Conservation (phyloP, 2,329 filamentous ascomycete species). For the Paecilomyces sp. region DNA sequence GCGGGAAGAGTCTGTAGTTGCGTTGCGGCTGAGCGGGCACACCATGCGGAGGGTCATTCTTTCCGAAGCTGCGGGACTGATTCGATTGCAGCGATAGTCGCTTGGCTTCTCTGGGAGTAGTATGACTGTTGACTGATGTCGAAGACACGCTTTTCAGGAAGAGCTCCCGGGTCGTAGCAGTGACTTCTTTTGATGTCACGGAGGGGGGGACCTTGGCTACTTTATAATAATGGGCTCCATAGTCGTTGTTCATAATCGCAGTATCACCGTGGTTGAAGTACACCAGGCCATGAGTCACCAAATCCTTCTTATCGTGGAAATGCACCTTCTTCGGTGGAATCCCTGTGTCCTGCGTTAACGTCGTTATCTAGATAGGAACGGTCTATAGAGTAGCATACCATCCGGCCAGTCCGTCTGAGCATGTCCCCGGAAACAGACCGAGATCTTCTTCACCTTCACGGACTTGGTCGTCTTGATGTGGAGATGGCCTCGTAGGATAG, state of each 20-base stretch:
- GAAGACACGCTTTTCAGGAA: slow-evolving; percentile 28
- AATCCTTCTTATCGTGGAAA: slow-evolving; percentile 72
- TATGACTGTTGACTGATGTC: slow-evolving; percentile 37
- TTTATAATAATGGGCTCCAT: slow-evolving; percentile 57
- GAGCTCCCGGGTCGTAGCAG: slow-evolving; percentile 23
- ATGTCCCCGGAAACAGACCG: slow-evolving; percentile 75
- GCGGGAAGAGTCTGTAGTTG: slow-evolving; percentile 78
- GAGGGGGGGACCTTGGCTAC: slow-evolving; percentile 35
- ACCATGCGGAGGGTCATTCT: slow-evolving; percentile 58
- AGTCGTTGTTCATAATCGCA: slow-evolving; percentile 47
- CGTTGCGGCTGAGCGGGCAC: slow-evolving; percentile 59
- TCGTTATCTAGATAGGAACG: neutral
- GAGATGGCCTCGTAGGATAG: slow-evolving; percentile 77
- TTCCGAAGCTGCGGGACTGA: slow-evolving; percentile 77
- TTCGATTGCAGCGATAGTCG: slow-evolving; percentile 72
- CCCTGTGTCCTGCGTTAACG: slow-evolving; percentile 36
- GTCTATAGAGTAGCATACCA: slow-evolving; percentile 38
- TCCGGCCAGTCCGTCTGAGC: slow-evolving; percentile 95
- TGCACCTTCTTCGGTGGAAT: slow-evolving; percentile 83
- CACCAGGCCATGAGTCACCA: slow-evolving; percentile 82
- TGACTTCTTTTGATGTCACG: slow-evolving; percentile 19
- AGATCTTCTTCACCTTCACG: slow-evolving; percentile 86
- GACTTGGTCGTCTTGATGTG: slow-evolving; percentile 79
- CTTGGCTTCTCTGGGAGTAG: slow-evolving; percentile 46
- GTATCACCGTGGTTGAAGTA: slow-evolving; percentile 67